A percentile compares a stretch with the other conserved stretches of the same genome.
These are phyloP conservation scores for Debaryomyces castellii DNA, from an alignment of 805 yeast genomes.

Conservation along the genomic window DNA sequence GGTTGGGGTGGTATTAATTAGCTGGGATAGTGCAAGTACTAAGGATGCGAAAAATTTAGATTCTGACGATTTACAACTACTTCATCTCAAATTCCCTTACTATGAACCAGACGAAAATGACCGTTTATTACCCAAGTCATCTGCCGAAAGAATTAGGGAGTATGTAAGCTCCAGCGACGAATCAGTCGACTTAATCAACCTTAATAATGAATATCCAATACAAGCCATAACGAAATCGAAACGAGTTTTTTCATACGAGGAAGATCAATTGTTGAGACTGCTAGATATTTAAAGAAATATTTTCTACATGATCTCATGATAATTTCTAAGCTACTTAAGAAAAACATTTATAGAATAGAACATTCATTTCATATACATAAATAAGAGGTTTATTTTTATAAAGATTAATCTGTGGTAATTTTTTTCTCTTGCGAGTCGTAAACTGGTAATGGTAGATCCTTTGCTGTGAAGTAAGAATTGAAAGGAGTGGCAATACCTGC, in stretches of 20 bases:
- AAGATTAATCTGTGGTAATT: not conserved
- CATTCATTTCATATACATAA: not conserved
- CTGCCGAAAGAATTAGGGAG: not conserved
- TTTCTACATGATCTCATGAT: not conserved
- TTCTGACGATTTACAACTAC: constrained; percentile 12
- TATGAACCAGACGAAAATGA: constrained; percentile 6
- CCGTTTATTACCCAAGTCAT: constrained; percentile 4
- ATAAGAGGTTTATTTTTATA: not conserved
- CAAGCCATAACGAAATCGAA: not conserved
- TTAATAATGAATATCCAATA: not conserved
- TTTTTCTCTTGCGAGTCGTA: not conserved
- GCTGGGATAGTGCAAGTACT: constrained; percentile 46
- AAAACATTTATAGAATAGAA: not conserved
- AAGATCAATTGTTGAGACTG: constrained; percentile 48
- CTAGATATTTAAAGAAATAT: constrained; percentile 32
- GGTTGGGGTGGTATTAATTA: constrained; percentile 68
- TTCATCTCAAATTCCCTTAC: constrained; percentile 15
- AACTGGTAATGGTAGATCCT: constrained; percentile 40
- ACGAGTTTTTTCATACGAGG: constrained; percentile 51
- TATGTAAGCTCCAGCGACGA: not conserved
- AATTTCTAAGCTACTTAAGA: not conserved
- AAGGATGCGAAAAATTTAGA: constrained; percentile 1
- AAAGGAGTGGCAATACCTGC: constrained; percentile 58
- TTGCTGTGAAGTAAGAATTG: constrained; percentile 55
- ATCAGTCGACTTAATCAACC: not conserved